phyloP scores from a whole-genome alignment of 1,139 yeast species.

The Saccharomyces hybrid region DNA sequence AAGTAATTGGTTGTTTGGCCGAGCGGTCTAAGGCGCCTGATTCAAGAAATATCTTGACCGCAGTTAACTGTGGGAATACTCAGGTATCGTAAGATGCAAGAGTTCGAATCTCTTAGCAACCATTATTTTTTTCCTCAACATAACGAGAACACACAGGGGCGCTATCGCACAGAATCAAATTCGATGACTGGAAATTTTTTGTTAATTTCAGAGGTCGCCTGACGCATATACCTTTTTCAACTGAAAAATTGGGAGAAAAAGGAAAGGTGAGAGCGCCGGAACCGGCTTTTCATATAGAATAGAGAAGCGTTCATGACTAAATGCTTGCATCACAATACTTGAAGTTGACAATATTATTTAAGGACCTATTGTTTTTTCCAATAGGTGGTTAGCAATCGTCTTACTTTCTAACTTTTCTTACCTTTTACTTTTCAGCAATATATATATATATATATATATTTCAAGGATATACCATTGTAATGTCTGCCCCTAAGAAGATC shows the following conservation, averaged over 20 bases:
- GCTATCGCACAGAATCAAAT: not conserved
- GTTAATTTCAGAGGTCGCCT: not conserved
- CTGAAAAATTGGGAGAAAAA: not conserved
- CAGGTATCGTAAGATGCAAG: conserved; percentile 30
- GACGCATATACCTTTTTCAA: not conserved
- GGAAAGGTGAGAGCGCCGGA: not conserved
- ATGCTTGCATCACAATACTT: not conserved
- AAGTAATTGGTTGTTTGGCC: conserved; percentile 24
- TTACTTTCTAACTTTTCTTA: not conserved
- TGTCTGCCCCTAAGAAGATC: conserved; percentile 46
- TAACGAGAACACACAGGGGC: no score
- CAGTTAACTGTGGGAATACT: conserved; percentile 16
- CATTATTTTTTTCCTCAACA: conserved; percentile 7
- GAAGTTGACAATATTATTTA: not conserved
- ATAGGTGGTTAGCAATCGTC: not conserved
- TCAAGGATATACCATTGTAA: not conserved
- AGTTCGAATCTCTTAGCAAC: conserved; percentile 26
- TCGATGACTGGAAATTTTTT: not conserved
- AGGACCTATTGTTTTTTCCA: not conserved
- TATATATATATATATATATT: not conserved
- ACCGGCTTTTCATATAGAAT: not conserved
- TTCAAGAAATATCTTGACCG: conserved; percentile 19
- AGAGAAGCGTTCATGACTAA: not conserved
- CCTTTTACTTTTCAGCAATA: not conserved
- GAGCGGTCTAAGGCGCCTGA: conserved; percentile 31